phyloP scores from a whole-genome alignment of 805 yeast species.

The Suhomyces sp. region DNA sequence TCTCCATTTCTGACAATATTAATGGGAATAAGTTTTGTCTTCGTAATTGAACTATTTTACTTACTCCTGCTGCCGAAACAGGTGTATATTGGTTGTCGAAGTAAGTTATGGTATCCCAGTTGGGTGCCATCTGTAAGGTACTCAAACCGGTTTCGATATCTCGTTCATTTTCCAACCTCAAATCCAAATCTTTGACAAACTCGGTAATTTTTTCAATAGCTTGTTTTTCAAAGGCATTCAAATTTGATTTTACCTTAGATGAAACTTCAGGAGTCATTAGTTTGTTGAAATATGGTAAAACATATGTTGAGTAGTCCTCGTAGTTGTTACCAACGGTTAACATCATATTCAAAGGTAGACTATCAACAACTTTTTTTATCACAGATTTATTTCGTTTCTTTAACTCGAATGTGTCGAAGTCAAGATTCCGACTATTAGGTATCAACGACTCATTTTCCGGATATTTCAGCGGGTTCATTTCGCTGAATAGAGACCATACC shows the following conservation, averaged over 20 bases:
- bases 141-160: constrained; percentile 33
- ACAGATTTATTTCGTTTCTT: constrained; percentile 32
- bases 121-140: constrained; percentile 31
- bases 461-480: constrained; percentile 40
- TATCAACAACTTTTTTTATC: constrained; percentile 28
- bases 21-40: constrained; percentile 40
- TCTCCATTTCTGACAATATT: constrained; percentile 34
- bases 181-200: constrained; percentile 38
- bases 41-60: constrained; percentile 25
- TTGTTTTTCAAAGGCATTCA: constrained; percentile 28
- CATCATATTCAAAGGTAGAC: constrained; percentile 28
- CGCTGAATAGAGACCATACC: constrained; percentile 64
- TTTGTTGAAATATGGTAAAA: constrained; percentile 35
- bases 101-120: constrained; percentile 33
- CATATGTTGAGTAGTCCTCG: constrained; percentile 25
- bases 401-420: constrained; percentile 41
- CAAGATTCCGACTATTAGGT: constrained; percentile 33
- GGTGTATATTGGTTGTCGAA: constrained; percentile 22
- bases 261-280: constrained; percentile 32
- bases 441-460: constrained; percentile 19
- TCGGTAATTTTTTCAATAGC: constrained; percentile 37
- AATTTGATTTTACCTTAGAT: constrained; percentile 20
- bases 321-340: constrained; percentile 29
- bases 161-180: constrained; percentile 38
- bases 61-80: constrained; percentile 10